Base-by-base conservation (phyloP, 176 grass and related monocot genomes). In the Oryza nivara region DNA sequence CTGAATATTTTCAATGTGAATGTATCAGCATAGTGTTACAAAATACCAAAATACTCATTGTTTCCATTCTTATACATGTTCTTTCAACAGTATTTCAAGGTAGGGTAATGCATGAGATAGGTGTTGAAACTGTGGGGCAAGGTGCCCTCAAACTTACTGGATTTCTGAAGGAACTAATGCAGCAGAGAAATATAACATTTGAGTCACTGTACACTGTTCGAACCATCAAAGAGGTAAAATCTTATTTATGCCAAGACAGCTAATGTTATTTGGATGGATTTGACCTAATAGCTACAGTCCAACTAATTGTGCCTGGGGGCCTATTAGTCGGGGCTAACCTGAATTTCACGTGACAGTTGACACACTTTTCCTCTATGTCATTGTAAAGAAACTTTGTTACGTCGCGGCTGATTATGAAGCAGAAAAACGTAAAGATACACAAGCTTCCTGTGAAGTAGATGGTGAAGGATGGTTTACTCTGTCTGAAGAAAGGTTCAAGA, bases 111-210 rank as follows among this genome's bases (percentile, higher is more conserved):
- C 80, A 77, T 73, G 89, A 92, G 78, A 91, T 98, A 65, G 96
- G 96, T 65, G 52, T 98, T 79, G 96, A 98, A 89, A 87, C 89
- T 78, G 85, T 94, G 65, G 96, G 96, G 65, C 87, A 85, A 88
- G 88, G 96, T 79, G 96, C 93, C 47, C 79, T 98, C 44, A 98
- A 92, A 82, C 87, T 98, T 83, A 96, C 96, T 86, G 93, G 89
- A 41, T 95, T 92, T 92, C 88, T 98, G 40, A 98, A 92, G 89
- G 93, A 95, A 72, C 78, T 94, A 85, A 88, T 95, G 89, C 96
- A 95, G 67, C 86, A 47, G 45, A 90, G 83, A 78, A 87, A 87
- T 83, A 94, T 91, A 82, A 25, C 63, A 72, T 98, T 91, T 67
- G 89, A 95, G 23, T 98, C 93, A 72, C 74, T 94, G 51, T 95